Conservation (phyloP, 129 eudicot genomes). For the Helichrysum umbraculigerum region DNA sequence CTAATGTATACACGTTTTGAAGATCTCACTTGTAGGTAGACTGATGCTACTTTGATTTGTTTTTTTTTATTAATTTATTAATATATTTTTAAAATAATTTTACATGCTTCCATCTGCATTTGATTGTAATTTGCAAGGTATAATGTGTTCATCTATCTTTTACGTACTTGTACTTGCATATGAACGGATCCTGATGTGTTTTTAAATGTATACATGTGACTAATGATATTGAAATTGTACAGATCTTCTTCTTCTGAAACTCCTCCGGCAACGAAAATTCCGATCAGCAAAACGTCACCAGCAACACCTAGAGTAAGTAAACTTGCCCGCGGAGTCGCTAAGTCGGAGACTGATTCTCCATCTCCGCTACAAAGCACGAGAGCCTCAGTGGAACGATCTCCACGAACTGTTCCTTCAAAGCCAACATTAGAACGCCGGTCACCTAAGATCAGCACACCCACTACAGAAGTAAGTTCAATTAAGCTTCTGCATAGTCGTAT, state of each 20-base stretch:
- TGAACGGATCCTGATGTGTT: slow-evolving; percentile 1
- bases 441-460: slow-evolving; percentile 54
- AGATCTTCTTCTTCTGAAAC: slow-evolving; percentile 51
- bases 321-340: slow-evolving; percentile 46
- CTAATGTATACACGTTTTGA: not conserved
- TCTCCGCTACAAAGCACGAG: slow-evolving; percentile 65
- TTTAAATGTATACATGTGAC: slow-evolving; percentile 11
- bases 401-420: slow-evolving; percentile 56
- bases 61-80: not conserved
- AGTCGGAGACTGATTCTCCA: slow-evolving; percentile 65
- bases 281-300: slow-evolving; percentile 59
- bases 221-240: slow-evolving; percentile 26
- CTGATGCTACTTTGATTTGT: not conserved
- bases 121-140: not conserved
- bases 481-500: not conserved
- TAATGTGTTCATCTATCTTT: not conserved
- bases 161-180: not conserved
- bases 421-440: slow-evolving; percentile 56
- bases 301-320: slow-evolving; percentile 70
- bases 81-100: no score
- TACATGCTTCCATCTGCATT: not conserved
- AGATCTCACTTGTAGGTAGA: slow-evolving; percentile 15
- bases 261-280: slow-evolving; percentile 44
- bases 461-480: slow-evolving; percentile 66
- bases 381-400: slow-evolving; percentile 63